A percentile compares a stretch with the other conserved stretches of the same genome.
These are phyloP conservation scores for Trichoderma brevicompactum DNA, from an alignment of 2,329 filamentous ascomycete species.

Conservation along the genomic window DNA sequence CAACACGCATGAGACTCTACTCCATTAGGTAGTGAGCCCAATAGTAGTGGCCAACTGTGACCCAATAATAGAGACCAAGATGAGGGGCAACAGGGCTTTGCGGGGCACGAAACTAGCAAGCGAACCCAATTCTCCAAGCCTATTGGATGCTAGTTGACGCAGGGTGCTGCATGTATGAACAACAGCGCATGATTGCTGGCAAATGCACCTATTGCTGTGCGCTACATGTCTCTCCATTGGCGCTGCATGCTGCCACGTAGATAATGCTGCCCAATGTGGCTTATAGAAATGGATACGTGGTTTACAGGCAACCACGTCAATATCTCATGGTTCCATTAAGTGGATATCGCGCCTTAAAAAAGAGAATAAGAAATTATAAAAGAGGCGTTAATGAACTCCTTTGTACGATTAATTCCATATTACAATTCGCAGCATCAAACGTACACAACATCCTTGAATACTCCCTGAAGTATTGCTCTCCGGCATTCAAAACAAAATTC, in stretches of 20 bases:
- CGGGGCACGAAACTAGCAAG: constrained; percentile 16
- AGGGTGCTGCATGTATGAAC: constrained; percentile 21
- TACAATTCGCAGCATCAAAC: not conserved
- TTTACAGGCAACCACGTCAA: constrained; percentile 9
- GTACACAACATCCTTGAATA: not conserved
- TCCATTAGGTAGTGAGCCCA: not conserved
- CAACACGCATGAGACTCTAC: not conserved
- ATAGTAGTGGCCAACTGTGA: not conserved
- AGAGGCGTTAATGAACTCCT: not conserved
- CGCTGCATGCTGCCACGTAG: constrained; percentile 20
- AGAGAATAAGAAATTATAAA: not conserved
- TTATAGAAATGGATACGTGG: constrained; percentile 18
- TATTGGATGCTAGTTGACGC: constrained; percentile 23
- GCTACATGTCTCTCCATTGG: constrained; percentile 18
- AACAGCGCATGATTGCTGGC: constrained; percentile 24
- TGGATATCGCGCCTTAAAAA: not conserved
- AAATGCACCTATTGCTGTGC: constrained; percentile 23
- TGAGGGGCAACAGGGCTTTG: not conserved
- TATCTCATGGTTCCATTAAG: not conserved
- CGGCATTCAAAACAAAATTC: not conserved
- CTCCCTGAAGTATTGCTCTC: no score
- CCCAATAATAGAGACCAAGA: constrained; percentile 11
- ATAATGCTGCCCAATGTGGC: constrained; percentile 24
- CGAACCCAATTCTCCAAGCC: not conserved
- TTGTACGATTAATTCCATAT: not conserved